Base-by-base conservation (phyloP, 495 filamentous ascomycete genomes). In the Sabuloglossum arenarium region DNA sequence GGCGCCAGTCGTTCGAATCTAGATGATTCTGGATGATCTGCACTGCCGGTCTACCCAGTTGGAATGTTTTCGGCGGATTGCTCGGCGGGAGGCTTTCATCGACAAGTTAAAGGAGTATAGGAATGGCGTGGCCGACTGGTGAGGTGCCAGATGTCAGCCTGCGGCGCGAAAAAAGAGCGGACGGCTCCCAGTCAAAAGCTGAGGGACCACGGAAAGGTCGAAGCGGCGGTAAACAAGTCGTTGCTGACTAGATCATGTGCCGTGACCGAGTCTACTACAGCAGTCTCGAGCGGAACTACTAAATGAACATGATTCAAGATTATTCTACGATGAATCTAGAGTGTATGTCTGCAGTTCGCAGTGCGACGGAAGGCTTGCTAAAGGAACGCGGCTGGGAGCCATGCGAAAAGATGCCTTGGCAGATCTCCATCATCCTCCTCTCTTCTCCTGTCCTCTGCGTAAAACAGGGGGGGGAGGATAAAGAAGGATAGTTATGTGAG, bases 131-230 rank as follows among this genome's bases (percentile, higher is more conserved):
- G 47, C 16, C 47, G 28, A 51, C 23, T 51, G 47, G 10, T 27
- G 47, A 51, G 24, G 24, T 29, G 47, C 47, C 47, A 51, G 28
- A 51, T 51, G 47, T 51, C 47, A 51, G 47, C 47, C 47, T 51
- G 28, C 47, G 47, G 47, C 47, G 47, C 47, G 47, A 51, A 47
- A 51, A 51, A 27, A 3, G 28, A 51, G 24, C 39, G 39, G 39
- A 43, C 39, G 34, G 5, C 11, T 23, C 39, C 39, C 39, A 19
- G 28, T 3, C 23, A 21, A 27, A n/a, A 29, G 47, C 47, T 51
- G 47, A 51, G 24, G n/a, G 28, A 14, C 28, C 24, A 51, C 28
- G 47, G 47, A 19, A 51, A 27, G 14, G 21, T 51, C 47, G 47
- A 51, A 28, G 24, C 23, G 23, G 6, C 23, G 47, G 28, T 51